Evolutionary conservation across 2,329 filamentous ascomycete genomes (phyloP), one percentile per base, ranked within the genome.

Genomic region (Colletotrichum melonis): DNA sequence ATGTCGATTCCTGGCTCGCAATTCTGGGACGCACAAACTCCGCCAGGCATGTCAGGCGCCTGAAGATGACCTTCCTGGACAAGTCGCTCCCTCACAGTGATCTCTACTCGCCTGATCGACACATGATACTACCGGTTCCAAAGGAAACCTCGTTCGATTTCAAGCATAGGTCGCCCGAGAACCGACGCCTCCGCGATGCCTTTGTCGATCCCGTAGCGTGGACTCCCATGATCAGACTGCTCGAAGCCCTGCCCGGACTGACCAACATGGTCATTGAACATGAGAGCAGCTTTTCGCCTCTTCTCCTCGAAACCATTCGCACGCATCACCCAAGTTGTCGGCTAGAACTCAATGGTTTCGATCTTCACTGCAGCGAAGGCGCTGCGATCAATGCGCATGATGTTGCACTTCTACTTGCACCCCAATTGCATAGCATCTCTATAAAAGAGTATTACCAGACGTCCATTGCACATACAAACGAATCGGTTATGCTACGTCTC

Each of bases 371-470:
- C 26, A 42, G 6, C 26, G 14, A 67, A 22, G 49, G 28, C n/a
- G 24, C 59, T 22, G 28, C 32, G 1, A 3, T 49, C 16, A n/a
- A 69, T 24, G 59, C 32, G 19, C 28, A 64, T 35, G 67, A 69
- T 9, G 24, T 64, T 6, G 52, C 35, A 4, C 57, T 57, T 5
- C 32, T 67, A 12, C 26, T 57, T 14, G 46, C 35, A 16, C 59
- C 67, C 16, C 69, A 52, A 24, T 35, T 67, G 12, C 63, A 56
- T 28, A 22, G 46, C 19, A 56, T 62, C 49, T 42, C 32, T 19
- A 42, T 71, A 24, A 66, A 56, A 8, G 69, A 71, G 28, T 71
- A 67, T n/a, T 55, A 38, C 22, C 64, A 65, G 52, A 28, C 30
- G 12, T 56, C 35, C 24, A 64, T 52, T 30, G 63, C 24, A 7